phyloP scores from a whole-genome alignment of 768 basidiomycete species.

The Austroboletus eburneus region DNA sequence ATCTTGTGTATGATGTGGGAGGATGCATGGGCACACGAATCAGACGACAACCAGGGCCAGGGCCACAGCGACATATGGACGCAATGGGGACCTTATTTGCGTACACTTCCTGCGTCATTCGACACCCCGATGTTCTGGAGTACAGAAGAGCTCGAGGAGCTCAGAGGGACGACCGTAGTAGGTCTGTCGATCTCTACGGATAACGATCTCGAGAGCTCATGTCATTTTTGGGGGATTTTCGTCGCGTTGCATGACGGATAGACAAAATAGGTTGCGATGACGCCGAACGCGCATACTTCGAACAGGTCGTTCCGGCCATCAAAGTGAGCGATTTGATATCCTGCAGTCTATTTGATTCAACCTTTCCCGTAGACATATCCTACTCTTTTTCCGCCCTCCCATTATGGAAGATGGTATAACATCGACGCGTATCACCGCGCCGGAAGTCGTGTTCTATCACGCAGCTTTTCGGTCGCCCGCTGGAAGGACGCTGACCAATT shows the following conservation, averaged over 20 bases:
- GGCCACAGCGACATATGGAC: neutral
- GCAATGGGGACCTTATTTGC: constrained; percentile 26
- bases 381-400: constrained; percentile 62
- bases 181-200: constrained; percentile 47
- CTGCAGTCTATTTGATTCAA: neutral
- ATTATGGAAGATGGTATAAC: constrained; percentile 50
- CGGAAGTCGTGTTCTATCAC: constrained; percentile 88
- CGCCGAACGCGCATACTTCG: constrained; percentile 68
- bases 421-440: constrained; percentile 78
- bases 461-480: constrained; percentile 82
- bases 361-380: constrained; percentile 49
- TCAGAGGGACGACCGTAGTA: constrained; percentile 84
- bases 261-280: constrained; percentile 86
- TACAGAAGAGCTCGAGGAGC: constrained; percentile 62
- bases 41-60: constrained; percentile 40
- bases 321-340: constrained; percentile 40
- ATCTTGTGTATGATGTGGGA: constrained; percentile 99
- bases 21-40: constrained; percentile 55
- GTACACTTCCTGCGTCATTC: constrained; percentile 62
- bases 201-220: neutral
- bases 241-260: constrained; percentile 25
- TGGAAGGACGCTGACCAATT: constrained; percentile 40
- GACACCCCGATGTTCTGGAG: constrained; percentile 96
- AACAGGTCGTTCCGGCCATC: constrained; percentile 67
- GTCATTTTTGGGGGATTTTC: neutral